phyloP scores from a whole-genome alignment of 768 basidiomycete species.

The Zangia roseola region DNA sequence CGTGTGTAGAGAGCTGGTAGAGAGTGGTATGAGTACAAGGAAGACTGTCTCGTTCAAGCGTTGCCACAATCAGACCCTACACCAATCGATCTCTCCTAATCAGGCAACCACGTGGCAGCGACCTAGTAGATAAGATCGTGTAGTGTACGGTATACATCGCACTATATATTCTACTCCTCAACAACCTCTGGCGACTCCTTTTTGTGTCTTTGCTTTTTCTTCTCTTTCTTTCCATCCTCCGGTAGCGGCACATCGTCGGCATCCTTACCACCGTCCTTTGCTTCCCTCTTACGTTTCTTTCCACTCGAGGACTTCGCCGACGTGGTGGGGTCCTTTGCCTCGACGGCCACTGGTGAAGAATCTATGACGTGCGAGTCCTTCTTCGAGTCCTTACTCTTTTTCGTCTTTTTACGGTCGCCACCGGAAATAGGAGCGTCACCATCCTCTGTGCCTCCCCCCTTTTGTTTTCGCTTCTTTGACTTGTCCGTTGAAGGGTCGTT shows the following conservation, averaged over 20 bases:
- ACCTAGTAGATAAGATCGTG: too few species aligned
- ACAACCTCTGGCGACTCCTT: constrained; percentile 1
- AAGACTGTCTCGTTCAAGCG: constrained; percentile 11
- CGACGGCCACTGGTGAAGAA: constrained; percentile 1
- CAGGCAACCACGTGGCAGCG: constrained; percentile 25
- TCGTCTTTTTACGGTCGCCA: constrained; percentile 25
- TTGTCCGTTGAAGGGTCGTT: constrained; percentile 13
- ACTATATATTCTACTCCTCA: constrained; percentile 1
- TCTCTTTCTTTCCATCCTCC: constrained; percentile 28
- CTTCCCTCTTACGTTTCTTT: constrained; percentile 28
- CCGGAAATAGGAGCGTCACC: constrained; percentile 6
- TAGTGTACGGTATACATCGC: constrained; percentile 7
- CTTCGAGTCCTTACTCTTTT: constrained; percentile 22
- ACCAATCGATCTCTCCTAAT: constrained; percentile 36
- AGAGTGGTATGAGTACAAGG: constrained; percentile 17
- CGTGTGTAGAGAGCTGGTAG: constrained; percentile 1
- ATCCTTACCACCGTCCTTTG: constrained; percentile 8
- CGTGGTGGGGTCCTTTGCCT: constrained; percentile 12
- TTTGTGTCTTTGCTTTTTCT: constrained; percentile 31
- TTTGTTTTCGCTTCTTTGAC: constrained; percentile 37
- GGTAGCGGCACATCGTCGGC: constrained; percentile 10
- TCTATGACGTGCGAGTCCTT: constrained; percentile 9
- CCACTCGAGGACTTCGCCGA: constrained; percentile 11
- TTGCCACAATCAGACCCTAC: constrained; percentile 31
- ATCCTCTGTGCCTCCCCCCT: constrained; percentile 7